Percentiles rank a stretch among this genome's conserved stretches.
phyloP scores from a whole-genome alignment of 345 rosid species.

The Lumnitzera racemosa region DNA sequence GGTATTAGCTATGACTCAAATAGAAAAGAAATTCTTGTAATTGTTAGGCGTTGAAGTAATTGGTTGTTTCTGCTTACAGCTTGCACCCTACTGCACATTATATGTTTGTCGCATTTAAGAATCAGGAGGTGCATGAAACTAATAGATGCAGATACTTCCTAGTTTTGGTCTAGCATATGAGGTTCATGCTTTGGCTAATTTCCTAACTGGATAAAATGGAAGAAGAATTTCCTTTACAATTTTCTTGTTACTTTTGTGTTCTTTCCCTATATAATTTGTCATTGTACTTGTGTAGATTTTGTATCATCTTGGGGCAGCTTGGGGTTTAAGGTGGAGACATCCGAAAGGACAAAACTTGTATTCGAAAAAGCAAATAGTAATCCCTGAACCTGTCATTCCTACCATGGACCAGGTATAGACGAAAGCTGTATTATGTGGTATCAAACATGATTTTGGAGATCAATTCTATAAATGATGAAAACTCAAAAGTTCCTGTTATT shows the following conservation, averaged over 20 bases:
- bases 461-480: neutral
- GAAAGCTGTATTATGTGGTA: slow-evolving; percentile 1
- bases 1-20: too few relatives aligned
- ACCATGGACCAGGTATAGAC: slow-evolving; percentile 54
- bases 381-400: slow-evolving; percentile 53
- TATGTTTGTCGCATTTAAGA: too few relatives aligned
- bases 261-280: neutral
- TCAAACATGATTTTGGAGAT: neutral
- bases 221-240: neutral
- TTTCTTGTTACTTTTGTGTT: neutral
- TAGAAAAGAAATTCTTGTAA: too few relatives aligned
- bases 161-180: neutral
- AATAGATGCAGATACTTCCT: neutral
- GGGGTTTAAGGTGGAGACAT: slow-evolving; percentile 81
- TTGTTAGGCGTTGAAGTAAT: too few relatives aligned
- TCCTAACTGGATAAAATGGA: too few relatives aligned
- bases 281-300: slow-evolving; percentile 50
- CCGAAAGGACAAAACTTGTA: slow-evolving; percentile 22
- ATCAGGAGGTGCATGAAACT: neutral
- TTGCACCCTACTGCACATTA: too few relatives aligned
- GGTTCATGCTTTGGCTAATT: too few relatives aligned
- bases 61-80: too few relatives aligned
- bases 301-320: slow-evolving; percentile 78
- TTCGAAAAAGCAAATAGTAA: slow-evolving; percentile 31
- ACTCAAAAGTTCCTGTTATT: too few relatives aligned